Base-by-base conservation (phyloP, 352 stramenopile genomes). In the Phytopythium vexans region DNA sequence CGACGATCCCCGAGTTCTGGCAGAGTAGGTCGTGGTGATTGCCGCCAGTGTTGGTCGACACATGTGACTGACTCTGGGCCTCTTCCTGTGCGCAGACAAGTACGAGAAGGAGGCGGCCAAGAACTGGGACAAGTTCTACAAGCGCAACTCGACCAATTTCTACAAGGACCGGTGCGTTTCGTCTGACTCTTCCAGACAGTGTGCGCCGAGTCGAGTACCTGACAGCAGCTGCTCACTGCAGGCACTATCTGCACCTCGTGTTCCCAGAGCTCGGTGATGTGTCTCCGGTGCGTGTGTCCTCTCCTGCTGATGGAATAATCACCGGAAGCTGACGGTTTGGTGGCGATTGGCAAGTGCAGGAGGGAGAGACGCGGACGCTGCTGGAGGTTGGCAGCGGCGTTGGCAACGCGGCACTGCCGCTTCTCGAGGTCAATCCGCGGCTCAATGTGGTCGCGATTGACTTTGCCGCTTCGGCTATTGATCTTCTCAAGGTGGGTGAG, bases 321-420 rank as follows among this genome's bases (percentile, higher is more conserved):
- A 27, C 21, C 21, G 2, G 21, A 27, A 27, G 21, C 21, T 27
- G 21, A 27, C 21, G 21, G 21, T 27, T 47, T 31, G 38, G 0
- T n/a, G n/a, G 3, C 42, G 12, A 40, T 3, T 15, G 37, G 3
- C 7, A 1, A 3, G 1, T 47, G 46, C 11, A 69, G 58, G 38
- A 49, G 0, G 68, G 68, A 8, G 42, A 85, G 54, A 77, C 61
- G 14, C 82, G 74, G 59, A 79, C 64, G 61, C 58, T 98, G 49
- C 70, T 98, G 14, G 96, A 99, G 77, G 83, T 99, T 38, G 96
- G 96, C 9, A 97, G 92, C 64, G 96, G 96, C 8, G 95, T 98
- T 7, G 96, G 96, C 38, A 99, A 98, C 67, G 91, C 93, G 7
- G 82, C 96, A 37, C 74, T 98, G 40, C 96, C 96, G 27, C 66